Percentiles rank a stretch among this genome's conserved stretches.
phyloP scores from a whole-genome alignment of 202 grass and related monocot genomes.

The Schoenoplectus triqueter region DNA sequence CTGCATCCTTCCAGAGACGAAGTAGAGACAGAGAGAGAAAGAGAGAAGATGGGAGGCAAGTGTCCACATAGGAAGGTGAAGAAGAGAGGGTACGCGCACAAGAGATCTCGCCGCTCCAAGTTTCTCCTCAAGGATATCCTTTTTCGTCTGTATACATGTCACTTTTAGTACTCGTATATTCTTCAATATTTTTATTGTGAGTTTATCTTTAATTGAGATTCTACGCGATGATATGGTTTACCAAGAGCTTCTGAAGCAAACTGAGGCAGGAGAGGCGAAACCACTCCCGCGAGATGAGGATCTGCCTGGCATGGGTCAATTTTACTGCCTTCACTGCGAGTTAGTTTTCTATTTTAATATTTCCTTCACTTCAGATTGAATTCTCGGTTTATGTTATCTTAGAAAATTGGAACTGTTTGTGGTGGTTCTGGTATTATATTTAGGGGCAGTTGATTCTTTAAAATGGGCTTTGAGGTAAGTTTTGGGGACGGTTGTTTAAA shows the following conservation, averaged over 20 bases:
- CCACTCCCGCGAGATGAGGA: constrained; percentile 71
- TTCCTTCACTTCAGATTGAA: not conserved
- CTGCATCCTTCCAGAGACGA: constrained; percentile 4
- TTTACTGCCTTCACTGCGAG: constrained; percentile 98
- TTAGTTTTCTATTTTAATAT: constrained; percentile 47
- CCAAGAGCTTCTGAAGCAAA: constrained; percentile 72
- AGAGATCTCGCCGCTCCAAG: constrained; percentile 81
- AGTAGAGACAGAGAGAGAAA: constrained; percentile 20
- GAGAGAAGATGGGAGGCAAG: constrained; percentile 76
- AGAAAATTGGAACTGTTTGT: not conserved
- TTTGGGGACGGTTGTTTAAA: not conserved
- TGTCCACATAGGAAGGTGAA: constrained; percentile 98
- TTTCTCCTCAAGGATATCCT: constrained; percentile 83
- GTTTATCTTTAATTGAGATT: not conserved
- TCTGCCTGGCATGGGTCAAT: constrained; percentile 91
- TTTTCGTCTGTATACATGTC: not conserved
- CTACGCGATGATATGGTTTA: constrained; percentile 77
- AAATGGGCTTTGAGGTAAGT: not conserved
- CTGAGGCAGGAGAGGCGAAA: constrained; percentile 52
- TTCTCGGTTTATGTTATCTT: not conserved
- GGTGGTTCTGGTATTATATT: not conserved
- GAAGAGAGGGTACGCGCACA: constrained; percentile 83
- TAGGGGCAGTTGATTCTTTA: not conserved
- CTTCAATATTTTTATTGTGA: not conserved
- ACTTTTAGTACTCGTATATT: not conserved